Evolutionary conservation across 768 basidiomycete species (phyloP).

Genomic region (Rhizopogon roseolus): DNA sequence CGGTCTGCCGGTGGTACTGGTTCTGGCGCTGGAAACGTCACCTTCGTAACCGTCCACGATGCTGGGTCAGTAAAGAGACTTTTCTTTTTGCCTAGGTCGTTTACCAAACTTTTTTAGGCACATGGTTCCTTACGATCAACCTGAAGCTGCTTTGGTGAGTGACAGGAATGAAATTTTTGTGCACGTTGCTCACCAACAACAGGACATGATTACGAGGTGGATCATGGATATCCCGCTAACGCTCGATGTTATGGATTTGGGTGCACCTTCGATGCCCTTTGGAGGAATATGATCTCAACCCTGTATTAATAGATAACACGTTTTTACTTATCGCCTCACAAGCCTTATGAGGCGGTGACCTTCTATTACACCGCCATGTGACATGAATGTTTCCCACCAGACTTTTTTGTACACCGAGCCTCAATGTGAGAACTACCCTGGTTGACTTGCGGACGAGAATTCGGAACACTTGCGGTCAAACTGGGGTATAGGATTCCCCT

Average conservation of each 20-base stretch:
- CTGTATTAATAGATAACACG: not conserved
- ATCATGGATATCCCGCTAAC: constrained; percentile 47
- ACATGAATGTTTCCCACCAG: not conserved
- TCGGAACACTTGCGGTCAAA: no score
- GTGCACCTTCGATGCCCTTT: not conserved
- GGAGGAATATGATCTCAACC: not conserved
- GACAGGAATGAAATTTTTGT: not conserved
- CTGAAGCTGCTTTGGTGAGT: constrained; percentile 76
- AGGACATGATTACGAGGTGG: constrained; percentile 64
- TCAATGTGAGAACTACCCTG: not conserved
- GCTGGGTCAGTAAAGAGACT: constrained; percentile 60
- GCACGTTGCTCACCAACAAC: not conserved
- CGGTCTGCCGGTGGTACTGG: constrained; percentile 63
- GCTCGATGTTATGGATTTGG: not conserved
- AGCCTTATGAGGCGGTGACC: not conserved
- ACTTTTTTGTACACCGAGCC: no score
- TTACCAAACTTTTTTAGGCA: constrained; percentile 43
- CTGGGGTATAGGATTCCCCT: no score
- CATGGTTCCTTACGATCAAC: constrained; percentile 90
- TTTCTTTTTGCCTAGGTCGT: not conserved
- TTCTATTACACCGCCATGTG: not conserved
- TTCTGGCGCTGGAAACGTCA: constrained; percentile 74
- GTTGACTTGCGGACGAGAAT: not conserved
- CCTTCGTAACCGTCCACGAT: constrained; percentile 72
- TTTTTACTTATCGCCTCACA: not conserved